phyloP scores from a whole-genome alignment of 257 asterid genomes.

The Solanum arcanum region DNA sequence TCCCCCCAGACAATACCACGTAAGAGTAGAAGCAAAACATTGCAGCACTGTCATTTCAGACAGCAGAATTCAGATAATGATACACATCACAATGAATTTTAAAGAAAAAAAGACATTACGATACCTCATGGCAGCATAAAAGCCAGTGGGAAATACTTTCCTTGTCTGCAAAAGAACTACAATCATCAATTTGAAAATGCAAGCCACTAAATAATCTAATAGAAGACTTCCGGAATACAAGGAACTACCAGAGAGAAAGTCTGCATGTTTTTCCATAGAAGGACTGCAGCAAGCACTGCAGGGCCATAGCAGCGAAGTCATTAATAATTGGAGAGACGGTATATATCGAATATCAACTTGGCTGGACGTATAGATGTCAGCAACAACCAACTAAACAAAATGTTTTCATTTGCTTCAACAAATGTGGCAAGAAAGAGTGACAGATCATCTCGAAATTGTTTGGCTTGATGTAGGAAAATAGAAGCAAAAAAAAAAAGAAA shows the following conservation, averaged over 20 bases:
- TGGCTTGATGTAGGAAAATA: neutral
- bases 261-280: conserved; percentile 59
- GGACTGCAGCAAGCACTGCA: conserved; percentile 65
- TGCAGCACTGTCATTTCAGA: conserved; percentile 47
- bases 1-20: conserved; percentile 58
- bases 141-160: conserved; percentile 53
- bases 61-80: neutral
- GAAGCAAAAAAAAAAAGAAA: neutral
- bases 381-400: neutral
- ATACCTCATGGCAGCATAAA: conserved; percentile 66
- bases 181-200: neutral
- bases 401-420: neutral
- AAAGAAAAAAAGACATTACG: neutral
- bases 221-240: neutral
- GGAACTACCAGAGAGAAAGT: conserved; percentile 59
- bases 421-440: neutral
- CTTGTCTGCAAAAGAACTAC: conserved; percentile 26
- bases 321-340: neutral
- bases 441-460: neutral
- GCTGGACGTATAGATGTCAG: neutral
- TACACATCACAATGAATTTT: neutral
- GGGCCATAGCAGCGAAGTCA: conserved; percentile 2
- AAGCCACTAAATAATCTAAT: neutral
- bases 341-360: neutral
- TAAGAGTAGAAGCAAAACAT: conserved; percentile 80